These are phyloP conservation scores for Miscanthus sacchariflorus DNA, from an alignment of 202 grass and related monocot species.

Conservation along the genomic window DNA sequence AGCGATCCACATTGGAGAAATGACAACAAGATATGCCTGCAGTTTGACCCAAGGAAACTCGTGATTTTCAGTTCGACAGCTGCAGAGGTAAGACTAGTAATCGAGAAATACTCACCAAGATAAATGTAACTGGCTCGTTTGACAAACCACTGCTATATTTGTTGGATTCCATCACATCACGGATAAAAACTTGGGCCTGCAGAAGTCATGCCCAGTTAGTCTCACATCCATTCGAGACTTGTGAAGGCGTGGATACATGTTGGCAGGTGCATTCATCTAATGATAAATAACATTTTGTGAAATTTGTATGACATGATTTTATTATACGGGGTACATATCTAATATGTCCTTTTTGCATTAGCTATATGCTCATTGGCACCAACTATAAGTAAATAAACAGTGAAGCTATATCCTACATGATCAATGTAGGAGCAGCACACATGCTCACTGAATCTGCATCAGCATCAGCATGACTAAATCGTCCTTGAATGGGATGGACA, in stretches of 20 bases:
- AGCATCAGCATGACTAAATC: not conserved
- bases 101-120: conserved; percentile 41
- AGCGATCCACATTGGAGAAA: conserved; percentile 49
- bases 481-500: not conserved
- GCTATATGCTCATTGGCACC: not conserved
- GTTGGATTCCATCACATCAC: conserved; percentile 49
- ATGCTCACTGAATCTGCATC: not conserved
- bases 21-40: conserved; percentile 54
- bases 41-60: conserved; percentile 24
- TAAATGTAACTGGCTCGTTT: conserved; percentile 51
- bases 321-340: not conserved
- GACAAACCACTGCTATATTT: conserved; percentile 49
- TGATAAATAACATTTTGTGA: not conserved
- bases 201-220: conserved; percentile 30
- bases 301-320: conserved; percentile 3
- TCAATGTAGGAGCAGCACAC: conserved; percentile 11
- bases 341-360: not conserved
- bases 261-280: not conserved
- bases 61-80: not conserved
- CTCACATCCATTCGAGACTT: not conserved
- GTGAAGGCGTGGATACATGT: not conserved
- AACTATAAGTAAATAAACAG: not conserved
- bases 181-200: conserved; percentile 49
- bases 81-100: not conserved
- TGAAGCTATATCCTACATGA: not conserved